These are phyloP conservation scores for Naganishia randhawae DNA, from an alignment of 768 basidiomycete species.

Conservation along the genomic window DNA sequence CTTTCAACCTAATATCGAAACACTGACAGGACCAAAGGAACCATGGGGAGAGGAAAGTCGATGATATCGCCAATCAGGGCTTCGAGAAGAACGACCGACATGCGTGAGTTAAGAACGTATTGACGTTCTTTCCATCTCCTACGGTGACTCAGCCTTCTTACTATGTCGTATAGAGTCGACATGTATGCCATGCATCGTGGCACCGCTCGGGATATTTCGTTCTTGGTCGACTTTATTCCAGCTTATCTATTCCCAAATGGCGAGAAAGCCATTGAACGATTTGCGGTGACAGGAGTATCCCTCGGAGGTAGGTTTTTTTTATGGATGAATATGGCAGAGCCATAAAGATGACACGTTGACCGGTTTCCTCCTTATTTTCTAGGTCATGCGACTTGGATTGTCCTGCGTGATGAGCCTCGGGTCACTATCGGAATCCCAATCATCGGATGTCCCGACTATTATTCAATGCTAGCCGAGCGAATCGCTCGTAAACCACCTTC, in stretches of 20 bases:
- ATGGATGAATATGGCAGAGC: background rate
- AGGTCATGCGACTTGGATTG: conserved; percentile 74
- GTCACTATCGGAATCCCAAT: conserved; percentile 55
- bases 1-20: background rate
- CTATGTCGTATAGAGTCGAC: conserved; percentile 48
- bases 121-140: background rate
- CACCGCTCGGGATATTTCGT: conserved; percentile 62
- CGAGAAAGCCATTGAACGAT: conserved; percentile 62
- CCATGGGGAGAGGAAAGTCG: conserved; percentile 55
- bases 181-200: conserved; percentile 53
- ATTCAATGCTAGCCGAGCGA: conserved; percentile 59
- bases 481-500: conserved; percentile 35
- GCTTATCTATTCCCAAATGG: conserved; percentile 67
- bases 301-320: conserved; percentile 62
- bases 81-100: conserved; percentile 54
- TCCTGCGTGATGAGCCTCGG: conserved; percentile 57
- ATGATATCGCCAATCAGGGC: conserved; percentile 51
- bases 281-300: conserved; percentile 70
- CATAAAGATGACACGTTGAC: background rate
- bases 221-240: conserved; percentile 74
- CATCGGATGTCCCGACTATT: conserved; percentile 71
- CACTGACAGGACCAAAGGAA: conserved; percentile 57
- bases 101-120: conserved; percentile 50
- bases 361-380: background rate
- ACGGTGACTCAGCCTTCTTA: background rate